A percentile compares a stretch with the other conserved stretches of the same genome.
Evolutionary conservation across 2,329 filamentous ascomycete species (phyloP).

Genomic region (Sclerotinia trifoliorum): DNA sequence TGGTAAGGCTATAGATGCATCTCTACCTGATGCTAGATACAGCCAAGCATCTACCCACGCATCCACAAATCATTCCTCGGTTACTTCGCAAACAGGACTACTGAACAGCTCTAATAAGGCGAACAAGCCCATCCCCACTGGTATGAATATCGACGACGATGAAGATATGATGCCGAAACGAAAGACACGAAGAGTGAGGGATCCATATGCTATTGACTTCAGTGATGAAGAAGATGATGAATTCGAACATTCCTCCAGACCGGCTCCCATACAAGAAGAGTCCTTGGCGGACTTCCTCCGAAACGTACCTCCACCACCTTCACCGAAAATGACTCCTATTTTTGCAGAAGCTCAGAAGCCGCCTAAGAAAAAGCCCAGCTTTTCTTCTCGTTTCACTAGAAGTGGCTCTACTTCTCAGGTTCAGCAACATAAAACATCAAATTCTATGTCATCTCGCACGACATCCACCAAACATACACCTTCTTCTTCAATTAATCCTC

Average conservation of each 20-base stretch:
- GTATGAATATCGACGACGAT: conserved; percentile 32
- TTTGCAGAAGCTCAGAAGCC: conserved; percentile 28
- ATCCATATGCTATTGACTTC: conserved; percentile 90
- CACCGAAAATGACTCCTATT: conserved; percentile 41
- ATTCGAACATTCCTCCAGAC: conserved; percentile 29
- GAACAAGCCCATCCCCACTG: conserved; percentile 37
- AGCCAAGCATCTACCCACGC: conserved; percentile 44
- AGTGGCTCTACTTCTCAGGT: conserved; percentile 40
- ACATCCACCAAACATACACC: conserved; percentile 41
- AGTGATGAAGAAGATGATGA: conserved; percentile 48
- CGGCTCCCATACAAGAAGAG: conserved; percentile 50
- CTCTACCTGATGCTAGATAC: conserved; percentile 53
- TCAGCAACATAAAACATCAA: conserved; percentile 40
- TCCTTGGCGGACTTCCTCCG: conserved; percentile 72
- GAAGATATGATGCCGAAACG: conserved; percentile 59
- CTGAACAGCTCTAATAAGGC: conserved; percentile 44
- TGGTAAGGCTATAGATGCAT: conserved; percentile 57
- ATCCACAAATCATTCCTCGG: conserved; percentile 42
- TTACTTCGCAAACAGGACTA: conserved; percentile 73
- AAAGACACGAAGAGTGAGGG: conserved; percentile 74
- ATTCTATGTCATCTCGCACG: conserved; percentile 32
- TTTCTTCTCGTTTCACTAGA: conserved; percentile 58
- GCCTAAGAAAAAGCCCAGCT: conserved; percentile 57
- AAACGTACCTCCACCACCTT: conserved; percentile 64
- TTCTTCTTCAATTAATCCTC: conserved; percentile 34